Conservation (phyloP, 2,329 filamentous ascomycete species). For the Aureobasidium sp. region DNA sequence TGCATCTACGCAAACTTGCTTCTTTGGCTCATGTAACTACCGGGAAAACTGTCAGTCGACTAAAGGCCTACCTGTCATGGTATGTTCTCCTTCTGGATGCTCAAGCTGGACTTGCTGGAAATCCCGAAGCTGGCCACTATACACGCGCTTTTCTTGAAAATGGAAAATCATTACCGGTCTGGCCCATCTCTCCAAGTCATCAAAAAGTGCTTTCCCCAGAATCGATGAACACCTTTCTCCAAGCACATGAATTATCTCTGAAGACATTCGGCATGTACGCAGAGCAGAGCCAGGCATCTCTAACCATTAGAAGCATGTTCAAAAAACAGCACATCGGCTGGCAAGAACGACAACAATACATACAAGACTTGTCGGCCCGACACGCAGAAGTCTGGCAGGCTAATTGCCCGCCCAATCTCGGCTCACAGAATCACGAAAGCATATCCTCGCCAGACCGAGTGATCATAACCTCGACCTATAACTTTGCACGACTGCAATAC, state of each 20-base stretch:
- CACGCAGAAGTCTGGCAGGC: not conserved
- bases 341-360: not conserved
- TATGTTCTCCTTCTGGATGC: slow-evolving; percentile 47
- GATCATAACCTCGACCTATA: not conserved
- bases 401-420: not conserved
- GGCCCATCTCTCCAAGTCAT: not conserved
- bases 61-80: slow-evolving; percentile 41
- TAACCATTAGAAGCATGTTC: not conserved
- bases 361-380: not conserved
- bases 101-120: slow-evolving; percentile 15
- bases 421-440: not conserved
- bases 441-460: not conserved
- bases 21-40: not conserved
- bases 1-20: slow-evolving; percentile 11
- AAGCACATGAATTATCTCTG: not conserved
- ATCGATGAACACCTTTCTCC: not conserved
- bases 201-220: not conserved
- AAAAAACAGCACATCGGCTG: not conserved
- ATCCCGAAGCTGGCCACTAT: slow-evolving; percentile 16
- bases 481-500: slow-evolving; percentile 14
- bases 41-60: not conserved
- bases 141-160: slow-evolving; percentile 15
- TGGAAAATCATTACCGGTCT: slow-evolving; percentile 1
- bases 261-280: slow-evolving; percentile 8
- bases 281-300: slow-evolving; percentile 4